Conservation (phyloP, 116 monocot species). For the Posidonia oceanica region DNA sequence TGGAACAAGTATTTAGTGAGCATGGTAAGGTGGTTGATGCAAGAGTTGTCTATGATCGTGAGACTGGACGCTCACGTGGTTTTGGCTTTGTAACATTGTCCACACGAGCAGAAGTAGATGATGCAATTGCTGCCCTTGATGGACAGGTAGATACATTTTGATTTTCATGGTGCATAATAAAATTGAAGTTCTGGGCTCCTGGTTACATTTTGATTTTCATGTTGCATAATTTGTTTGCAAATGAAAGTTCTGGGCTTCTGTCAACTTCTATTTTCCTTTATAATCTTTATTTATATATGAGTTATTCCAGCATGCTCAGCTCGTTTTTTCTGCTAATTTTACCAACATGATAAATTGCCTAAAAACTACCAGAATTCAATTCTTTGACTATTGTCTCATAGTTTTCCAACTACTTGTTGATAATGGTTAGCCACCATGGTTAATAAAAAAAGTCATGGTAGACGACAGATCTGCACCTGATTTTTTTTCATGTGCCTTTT, state of each 20-base stretch:
- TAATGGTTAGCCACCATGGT: no score
- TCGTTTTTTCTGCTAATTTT: no score
- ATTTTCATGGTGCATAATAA: not conserved
- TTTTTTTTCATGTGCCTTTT: no score
- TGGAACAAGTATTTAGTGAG: constrained; percentile 59
- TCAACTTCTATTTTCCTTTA: not conserved
- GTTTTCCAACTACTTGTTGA: no score
- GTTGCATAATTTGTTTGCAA: not conserved
- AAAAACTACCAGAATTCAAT: no score
- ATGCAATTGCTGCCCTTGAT: constrained; percentile 69
- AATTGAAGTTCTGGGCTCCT: not conserved
- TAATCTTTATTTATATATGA: not conserved
- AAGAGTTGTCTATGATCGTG: constrained; percentile 48
- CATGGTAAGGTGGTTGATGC: constrained; percentile 57
- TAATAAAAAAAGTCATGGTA: no score
- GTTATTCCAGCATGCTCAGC: no score
- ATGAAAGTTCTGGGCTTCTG: not conserved
- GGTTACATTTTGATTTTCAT: not conserved
- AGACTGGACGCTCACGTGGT: constrained; percentile 57
- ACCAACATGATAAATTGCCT: no score
- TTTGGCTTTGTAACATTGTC: constrained; percentile 66
- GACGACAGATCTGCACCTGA: no score
- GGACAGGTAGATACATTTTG: constrained; percentile 37
- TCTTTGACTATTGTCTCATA: no score
- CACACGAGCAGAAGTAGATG: constrained; percentile 33